These are phyloP conservation scores for Peronosclerospora sorghi DNA, from an alignment of 352 stramenopile species.

Conservation along the genomic window DNA sequence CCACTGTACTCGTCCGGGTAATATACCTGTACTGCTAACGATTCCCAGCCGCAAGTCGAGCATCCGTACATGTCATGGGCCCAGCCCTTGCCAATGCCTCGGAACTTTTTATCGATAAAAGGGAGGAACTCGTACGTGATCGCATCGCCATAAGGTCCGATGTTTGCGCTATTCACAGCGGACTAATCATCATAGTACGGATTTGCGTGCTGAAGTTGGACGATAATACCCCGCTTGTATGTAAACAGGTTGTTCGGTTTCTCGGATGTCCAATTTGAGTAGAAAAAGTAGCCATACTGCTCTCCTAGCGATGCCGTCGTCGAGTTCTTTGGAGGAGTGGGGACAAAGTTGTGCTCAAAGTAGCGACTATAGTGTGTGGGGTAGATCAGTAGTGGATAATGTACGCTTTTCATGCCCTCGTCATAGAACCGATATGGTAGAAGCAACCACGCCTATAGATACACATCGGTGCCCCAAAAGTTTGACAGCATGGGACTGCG, in stretches of 20 bases:
- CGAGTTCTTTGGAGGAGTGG: conserved; percentile 17
- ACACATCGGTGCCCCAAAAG: conserved; percentile 65
- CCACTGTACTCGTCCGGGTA: conserved; percentile 57
- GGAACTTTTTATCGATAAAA: conserved; percentile 45
- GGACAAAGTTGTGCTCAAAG: conserved; percentile 47
- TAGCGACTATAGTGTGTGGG: conserved; percentile 6
- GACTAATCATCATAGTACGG: conserved; percentile 78
- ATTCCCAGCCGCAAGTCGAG: conserved; percentile 66
- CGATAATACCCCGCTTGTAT: conserved; percentile 55
- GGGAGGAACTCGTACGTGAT: conserved; percentile 74
- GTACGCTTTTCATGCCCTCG: conserved; percentile 10
- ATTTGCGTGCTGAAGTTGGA: conserved; percentile 67
- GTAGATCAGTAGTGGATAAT: no score
- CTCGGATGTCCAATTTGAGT: conserved; percentile 62
- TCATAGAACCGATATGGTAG: conserved; percentile 63
- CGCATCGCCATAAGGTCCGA: conserved; percentile 60
- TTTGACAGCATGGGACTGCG: conserved; percentile 41
- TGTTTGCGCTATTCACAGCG: conserved; percentile 65
- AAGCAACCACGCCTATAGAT: conserved; percentile 58
- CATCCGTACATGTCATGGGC: conserved; percentile 67
- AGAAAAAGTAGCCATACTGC: conserved; percentile 57
- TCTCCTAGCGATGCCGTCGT: conserved; percentile 20
- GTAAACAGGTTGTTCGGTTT: conserved; percentile 35
- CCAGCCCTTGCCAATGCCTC: conserved; percentile 53
- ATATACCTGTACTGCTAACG: conserved; percentile 27